Base-by-base conservation (phyloP, 2,329 filamentous ascomycete genomes). In the Fusarium scirpi region DNA sequence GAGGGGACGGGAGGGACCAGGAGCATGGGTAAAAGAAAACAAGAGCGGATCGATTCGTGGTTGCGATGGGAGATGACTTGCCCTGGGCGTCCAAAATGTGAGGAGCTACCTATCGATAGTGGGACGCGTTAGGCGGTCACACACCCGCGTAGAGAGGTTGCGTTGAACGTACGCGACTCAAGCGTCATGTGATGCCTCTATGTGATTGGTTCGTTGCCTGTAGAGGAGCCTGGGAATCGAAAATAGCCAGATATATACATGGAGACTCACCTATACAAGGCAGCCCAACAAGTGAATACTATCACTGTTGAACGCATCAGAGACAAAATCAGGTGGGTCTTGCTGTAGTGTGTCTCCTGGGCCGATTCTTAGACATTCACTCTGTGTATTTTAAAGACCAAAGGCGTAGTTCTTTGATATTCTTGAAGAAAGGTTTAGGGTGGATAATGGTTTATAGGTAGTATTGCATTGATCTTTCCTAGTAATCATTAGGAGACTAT, bases 81-180 rank as follows among this genome's bases (percentile, higher is more conserved):
- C 41, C 56, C 61, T 54, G 63, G 56, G 47, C 56, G 63, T 58
- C 53, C 43, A 67, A 70, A 71, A 72, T 55, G 47, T 34, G 34
- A 72, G 62, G 61, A 67, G 46, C 34, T 38, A 38, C 34, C 34
- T 38, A 38, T 38, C 45, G 65, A 55, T 25, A 69, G 58, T 58
- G 58, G 46, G 74, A 77, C 76, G 76, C 76, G 76, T 74, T 75
- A 68, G 27, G 52, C 32, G 65, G 65, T 57, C 69, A 64, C 69
- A 64, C 59, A 62, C 62, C 70, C 76, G 76, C 76, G 76, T 78
- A 77, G 74, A 78, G 76, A 74, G 76, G 71, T 73, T 69, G 64
- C 65, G 51, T 62, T 58, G 43, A 25, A 34, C 7, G 16, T 34
- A 72, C 69, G 69, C 69, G 69, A 60, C 8, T 45, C 32, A n/a